phyloP scores from a whole-genome alignment of 768 basidiomycete genomes.

The Russula griseocarnosa region DNA sequence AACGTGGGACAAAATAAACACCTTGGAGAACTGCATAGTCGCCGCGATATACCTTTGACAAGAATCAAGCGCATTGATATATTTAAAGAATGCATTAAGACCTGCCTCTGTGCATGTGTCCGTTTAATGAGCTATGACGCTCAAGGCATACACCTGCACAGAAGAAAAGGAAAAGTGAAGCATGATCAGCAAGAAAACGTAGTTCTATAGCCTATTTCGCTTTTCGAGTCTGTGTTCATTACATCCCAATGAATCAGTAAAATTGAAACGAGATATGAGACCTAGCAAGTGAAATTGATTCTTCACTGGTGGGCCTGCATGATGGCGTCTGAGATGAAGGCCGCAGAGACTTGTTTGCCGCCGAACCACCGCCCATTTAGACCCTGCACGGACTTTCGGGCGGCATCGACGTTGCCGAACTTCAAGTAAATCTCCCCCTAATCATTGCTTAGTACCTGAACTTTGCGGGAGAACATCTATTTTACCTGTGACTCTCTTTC shows the following conservation, averaged over 20 bases:
- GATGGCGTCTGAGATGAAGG: conserved; percentile 89
- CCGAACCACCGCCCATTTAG: conserved; percentile 98
- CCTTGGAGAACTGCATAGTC: conserved; percentile 20
- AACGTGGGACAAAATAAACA: conserved; percentile 13
- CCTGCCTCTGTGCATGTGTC: conserved; percentile 28
- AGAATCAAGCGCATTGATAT: conserved; percentile 27
- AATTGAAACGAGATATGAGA: conserved; percentile 18
- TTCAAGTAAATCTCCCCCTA: conserved; percentile 98
- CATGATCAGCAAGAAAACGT: conserved; percentile 29
- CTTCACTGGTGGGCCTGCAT: conserved; percentile 84
- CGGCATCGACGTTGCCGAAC: conserved; percentile 73
- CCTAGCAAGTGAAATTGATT: conserved; percentile 19
- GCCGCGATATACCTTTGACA: conserved; percentile 26
- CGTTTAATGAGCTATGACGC: conserved; percentile 23
- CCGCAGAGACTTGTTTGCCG: conserved; percentile 80
- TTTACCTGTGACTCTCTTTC: conserved; percentile 90
- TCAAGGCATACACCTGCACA: conserved; percentile 28
- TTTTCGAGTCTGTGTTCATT: conserved; percentile 23
- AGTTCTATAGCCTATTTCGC: conserved; percentile 27
- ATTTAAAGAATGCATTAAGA: conserved; percentile 27
- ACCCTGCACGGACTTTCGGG: conserved; percentile 81
- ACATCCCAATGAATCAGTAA: conserved; percentile 29
- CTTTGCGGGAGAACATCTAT: background rate
- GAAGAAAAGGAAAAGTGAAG: conserved; percentile 22
- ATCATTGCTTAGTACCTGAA: background rate